These are phyloP conservation scores for Kurtzmaniella quercitrusa DNA, from an alignment of 1,139 yeast species.

Conservation along the genomic window DNA sequence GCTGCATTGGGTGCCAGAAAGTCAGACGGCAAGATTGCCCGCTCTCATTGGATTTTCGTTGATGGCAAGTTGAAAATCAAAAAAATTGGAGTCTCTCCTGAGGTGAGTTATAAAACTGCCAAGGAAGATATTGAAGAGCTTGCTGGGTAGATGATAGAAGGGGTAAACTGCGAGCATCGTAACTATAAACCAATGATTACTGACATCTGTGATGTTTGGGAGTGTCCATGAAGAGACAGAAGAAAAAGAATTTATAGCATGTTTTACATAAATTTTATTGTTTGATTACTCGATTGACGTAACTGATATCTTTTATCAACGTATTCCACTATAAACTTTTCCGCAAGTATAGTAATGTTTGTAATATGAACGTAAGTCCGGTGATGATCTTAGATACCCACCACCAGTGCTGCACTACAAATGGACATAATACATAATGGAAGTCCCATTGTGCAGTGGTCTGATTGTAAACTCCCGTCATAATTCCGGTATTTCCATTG, in stretches of 20 bases:
- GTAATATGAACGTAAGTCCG: conserved; percentile 40
- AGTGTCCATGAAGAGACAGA: conserved; percentile 10
- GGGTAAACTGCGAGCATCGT: conserved; percentile 1
- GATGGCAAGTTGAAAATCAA: conserved; percentile 69
- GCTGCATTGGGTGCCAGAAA: conserved; percentile 81
- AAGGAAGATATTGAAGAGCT: conserved; percentile 47
- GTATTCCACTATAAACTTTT: neutral
- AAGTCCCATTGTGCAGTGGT: conserved; percentile 53
- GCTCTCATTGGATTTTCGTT: conserved; percentile 87
- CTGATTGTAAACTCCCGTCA: conserved; percentile 60
- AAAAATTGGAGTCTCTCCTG: conserved; percentile 74
- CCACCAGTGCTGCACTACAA: conserved; percentile 90
- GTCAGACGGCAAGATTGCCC: conserved; percentile 67
- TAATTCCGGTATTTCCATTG: conserved; percentile 82
- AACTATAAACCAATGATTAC: no score
- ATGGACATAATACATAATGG: conserved; percentile 69
- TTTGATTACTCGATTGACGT: no score
- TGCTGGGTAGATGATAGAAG: conserved; percentile 13
- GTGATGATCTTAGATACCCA: conserved; percentile 74
- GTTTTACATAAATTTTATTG: no score
- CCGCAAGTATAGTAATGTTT: conserved; percentile 20
- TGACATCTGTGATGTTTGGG: no score
- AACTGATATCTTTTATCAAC: neutral
- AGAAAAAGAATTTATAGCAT: conserved; percentile 8
- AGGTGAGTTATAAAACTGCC: conserved; percentile 64